These are phyloP conservation scores for Ophiocordyceps australis DNA, from an alignment of 2,329 filamentous ascomycete genomes.

Conservation along the genomic window DNA sequence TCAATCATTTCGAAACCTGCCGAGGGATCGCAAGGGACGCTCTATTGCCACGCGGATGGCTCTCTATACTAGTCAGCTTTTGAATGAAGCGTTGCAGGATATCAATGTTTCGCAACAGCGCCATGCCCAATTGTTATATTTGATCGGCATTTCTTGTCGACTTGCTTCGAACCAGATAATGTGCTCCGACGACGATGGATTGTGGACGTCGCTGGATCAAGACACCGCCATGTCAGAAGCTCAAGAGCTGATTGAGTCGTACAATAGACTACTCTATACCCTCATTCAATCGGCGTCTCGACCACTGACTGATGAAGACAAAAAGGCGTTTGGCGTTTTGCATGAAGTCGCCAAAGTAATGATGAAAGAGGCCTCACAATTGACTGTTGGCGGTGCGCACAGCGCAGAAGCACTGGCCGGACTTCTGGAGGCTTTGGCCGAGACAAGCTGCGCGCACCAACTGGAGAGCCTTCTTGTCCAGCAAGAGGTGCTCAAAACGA, in stretches of 20 bases:
- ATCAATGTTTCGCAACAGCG: conserved; percentile 19
- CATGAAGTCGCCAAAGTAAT: conserved; percentile 24
- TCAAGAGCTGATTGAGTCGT: conserved; percentile 22
- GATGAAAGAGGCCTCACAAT: conserved; percentile 20
- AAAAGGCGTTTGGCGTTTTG: conserved; percentile 20
- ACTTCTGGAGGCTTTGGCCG: conserved; percentile 26
- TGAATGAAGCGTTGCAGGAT: conserved; percentile 23
- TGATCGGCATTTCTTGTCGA: conserved; percentile 30
- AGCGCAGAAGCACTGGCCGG: conserved; percentile 31
- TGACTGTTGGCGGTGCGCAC: conserved; percentile 28
- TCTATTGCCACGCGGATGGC: conserved; percentile 62
- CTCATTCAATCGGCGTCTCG: conserved; percentile 16
- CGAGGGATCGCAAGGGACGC: conserved; percentile 48
- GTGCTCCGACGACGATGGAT: conserved; percentile 18
- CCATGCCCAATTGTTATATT: conserved; percentile 30
- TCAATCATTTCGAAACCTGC: conserved; percentile 11
- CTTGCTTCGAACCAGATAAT: conserved; percentile 36
- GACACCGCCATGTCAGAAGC: conserved; percentile 17
- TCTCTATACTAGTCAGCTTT: conserved; percentile 45
- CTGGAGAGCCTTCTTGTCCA: conserved; percentile 29
- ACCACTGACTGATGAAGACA: conserved; percentile 25
- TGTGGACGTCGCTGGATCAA: conserved; percentile 25
- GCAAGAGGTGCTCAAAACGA: conserved; percentile 26
- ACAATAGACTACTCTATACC: conserved; percentile 16
- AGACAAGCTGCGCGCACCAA: conserved; percentile 23